phyloP scores from a whole-genome alignment of 139 green algal genomes.

The Closterium sp. region DNA sequence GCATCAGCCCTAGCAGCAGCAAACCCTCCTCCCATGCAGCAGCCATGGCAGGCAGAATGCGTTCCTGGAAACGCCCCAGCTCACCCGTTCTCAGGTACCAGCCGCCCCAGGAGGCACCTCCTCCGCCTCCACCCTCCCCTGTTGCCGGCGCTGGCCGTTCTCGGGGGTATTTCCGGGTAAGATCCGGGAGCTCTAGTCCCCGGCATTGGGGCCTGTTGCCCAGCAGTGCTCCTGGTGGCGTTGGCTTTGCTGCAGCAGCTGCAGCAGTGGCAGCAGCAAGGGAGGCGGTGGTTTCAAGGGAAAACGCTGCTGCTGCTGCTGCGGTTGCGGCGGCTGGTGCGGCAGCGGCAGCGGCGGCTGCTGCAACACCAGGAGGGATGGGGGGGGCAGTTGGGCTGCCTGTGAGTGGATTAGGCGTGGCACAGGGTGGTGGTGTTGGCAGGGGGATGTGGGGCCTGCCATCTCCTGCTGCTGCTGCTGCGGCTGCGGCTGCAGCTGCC shows the following conservation, averaged over 20 bases:
- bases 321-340: neutral
- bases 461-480: neutral
- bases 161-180: constrained; percentile 14
- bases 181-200: constrained; percentile 41
- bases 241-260: neutral
- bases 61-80: constrained; percentile 23
- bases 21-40: neutral
- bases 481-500: neutral
- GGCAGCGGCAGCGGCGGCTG: neutral
- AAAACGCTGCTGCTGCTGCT: neutral
- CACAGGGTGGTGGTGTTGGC: neutral
- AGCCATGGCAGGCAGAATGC: neutral
- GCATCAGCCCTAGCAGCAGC: neutral
- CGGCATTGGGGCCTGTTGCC: constrained; percentile 23
- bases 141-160: constrained; percentile 1
- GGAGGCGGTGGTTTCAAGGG: neutral
- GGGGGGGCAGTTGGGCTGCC: neutral
- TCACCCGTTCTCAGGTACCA: constrained; percentile 30
- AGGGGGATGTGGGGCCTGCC: neutral
- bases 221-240: neutral
- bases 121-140: constrained; percentile 34
- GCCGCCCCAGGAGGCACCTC: constrained; percentile 19
- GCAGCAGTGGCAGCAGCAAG: neutral
- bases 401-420: neutral
- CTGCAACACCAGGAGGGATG: neutral